Evolutionary conservation across 2,329 filamentous ascomycete species (phyloP), one percentile per base, ranked within the genome.

Genomic region (Eutypa lata): DNA sequence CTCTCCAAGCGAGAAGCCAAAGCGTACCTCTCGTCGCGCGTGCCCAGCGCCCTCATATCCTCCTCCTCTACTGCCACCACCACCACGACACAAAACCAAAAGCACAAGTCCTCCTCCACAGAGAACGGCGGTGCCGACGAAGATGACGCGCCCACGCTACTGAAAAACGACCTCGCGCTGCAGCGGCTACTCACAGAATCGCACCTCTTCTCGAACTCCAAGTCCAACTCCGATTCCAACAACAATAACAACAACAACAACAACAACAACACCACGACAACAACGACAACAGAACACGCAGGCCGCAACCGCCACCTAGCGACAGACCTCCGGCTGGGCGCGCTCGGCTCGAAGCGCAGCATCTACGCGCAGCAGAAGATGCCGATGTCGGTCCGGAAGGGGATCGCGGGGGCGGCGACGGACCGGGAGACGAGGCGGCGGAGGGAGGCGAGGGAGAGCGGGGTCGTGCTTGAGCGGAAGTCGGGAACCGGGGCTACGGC

Each of bases 121-220:
- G 71, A 68, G 1, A 19, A 14, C 19, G n/a, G n/a, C n/a, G 40
- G 11, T 3, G 42, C 13, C 4, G 42, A 24, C 58, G 72, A 79
- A 54, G 83, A 88, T 65, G 82, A 87, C 65, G 80, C 80, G 49
- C 78, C 78, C 57, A 81, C 81, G 11, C 88, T 96, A 56, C 80
- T 97, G 18, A 91, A 92, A 68, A 92, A 97, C 70, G 94, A 97
- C 70, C 84, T 96, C 50, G 92, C 90, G 38, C 84, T 99, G 14
- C 93, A 97, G 70, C 87, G 91, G 46, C 84, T 99, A 40, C 84
- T 99, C 53, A 82, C 87, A 61, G 94, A 99, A 77, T 97, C 92
- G 0, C 91, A 96, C 72, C 86, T 97, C 55, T 84, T 97, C 53
- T 75, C 81, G 1, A 45, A 26, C 76, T 75, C 79, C 3, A 78